phyloP scores from a whole-genome alignment of 1,139 yeast genomes.

The Lodderomyces beijingensis region DNA sequence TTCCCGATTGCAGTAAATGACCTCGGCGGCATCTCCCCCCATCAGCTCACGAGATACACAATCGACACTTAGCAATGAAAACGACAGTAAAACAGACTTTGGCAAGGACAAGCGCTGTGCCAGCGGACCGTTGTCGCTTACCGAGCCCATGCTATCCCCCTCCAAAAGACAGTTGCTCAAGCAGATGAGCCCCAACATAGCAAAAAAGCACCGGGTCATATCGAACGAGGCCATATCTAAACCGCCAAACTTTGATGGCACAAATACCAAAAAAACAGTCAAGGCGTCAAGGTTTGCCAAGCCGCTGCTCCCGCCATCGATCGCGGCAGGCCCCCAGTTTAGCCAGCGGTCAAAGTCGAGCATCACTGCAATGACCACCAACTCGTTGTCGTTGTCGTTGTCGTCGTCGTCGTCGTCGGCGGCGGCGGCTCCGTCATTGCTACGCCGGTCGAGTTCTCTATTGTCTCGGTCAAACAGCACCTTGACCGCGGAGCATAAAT shows the following conservation, averaged over 20 bases:
- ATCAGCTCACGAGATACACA: not conserved
- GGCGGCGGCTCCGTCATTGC: conserved; percentile 17
- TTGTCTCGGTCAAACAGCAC: conserved; percentile 22
- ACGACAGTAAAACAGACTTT: conserved; percentile 1
- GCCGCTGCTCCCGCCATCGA: conserved; percentile 18
- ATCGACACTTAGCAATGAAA: not conserved
- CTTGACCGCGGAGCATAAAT: conserved; percentile 18
- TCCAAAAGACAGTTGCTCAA: conserved; percentile 31
- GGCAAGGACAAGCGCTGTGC: conserved; percentile 1
- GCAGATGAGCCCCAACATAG: conserved; percentile 42
- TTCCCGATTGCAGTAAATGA: no score
- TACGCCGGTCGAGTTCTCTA: conserved; percentile 36
- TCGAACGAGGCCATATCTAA: conserved; percentile 8
- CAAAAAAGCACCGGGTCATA: conserved; percentile 15
- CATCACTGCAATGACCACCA: conserved; percentile 4
- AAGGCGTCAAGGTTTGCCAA: conserved; percentile 14
- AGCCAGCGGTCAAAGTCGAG: conserved; percentile 11
- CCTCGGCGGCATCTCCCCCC: conserved; percentile 7
- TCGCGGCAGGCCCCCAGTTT: conserved; percentile 14
- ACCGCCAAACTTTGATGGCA: conserved; percentile 5
- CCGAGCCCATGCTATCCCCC: conserved; percentile 19
- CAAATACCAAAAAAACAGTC: conserved; percentile 1
- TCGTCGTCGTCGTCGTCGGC: conserved; percentile 1
- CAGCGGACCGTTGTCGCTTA: conserved; percentile 3
- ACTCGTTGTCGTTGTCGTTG: conserved; percentile 5